These are phyloP conservation scores for Spencermartinsiella europaea DNA, from an alignment of 805 yeast genomes.

Conservation along the genomic window DNA sequence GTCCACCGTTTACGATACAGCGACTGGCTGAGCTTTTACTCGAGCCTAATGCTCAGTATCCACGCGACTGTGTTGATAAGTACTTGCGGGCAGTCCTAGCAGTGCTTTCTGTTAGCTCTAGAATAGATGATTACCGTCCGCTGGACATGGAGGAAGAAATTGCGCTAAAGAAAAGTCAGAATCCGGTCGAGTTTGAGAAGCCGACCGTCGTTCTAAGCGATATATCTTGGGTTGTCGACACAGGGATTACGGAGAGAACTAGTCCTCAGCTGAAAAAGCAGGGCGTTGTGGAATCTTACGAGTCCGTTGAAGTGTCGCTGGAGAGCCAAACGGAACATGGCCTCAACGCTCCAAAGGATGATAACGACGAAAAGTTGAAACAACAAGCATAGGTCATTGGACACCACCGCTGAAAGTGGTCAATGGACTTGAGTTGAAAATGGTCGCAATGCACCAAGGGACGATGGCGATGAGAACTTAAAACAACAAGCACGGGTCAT, in stretches of 20 bases:
- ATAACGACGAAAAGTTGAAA: not conserved
- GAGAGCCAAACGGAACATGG: not conserved
- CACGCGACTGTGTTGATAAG: conserved; percentile 21
- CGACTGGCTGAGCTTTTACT: conserved; percentile 33
- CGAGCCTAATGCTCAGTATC: conserved; percentile 25
- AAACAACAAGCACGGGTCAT: too few species aligned
- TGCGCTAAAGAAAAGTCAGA: conserved; percentile 9
- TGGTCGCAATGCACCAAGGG: too few species aligned
- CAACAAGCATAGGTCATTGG: not conserved
- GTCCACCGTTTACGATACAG: conserved; percentile 37
- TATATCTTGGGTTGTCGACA: conserved; percentile 23
- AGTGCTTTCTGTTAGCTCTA: conserved; percentile 23
- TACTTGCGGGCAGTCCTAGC: conserved; percentile 27
- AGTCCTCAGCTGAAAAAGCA: not conserved
- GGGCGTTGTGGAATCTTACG: not conserved
- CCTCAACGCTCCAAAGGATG: not conserved
- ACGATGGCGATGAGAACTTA: too few species aligned
- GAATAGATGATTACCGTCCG: conserved; percentile 19
- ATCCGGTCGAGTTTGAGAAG: conserved; percentile 19
- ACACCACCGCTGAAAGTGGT: too few species aligned
- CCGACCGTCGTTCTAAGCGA: conserved; percentile 22
- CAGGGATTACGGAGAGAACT: conserved; percentile 19
- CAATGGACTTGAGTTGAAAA: too few species aligned
- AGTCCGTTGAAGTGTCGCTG: not conserved
- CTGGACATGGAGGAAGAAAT: conserved; percentile 19